Base-by-base conservation (phyloP, 176 grass and related monocot genomes). In the Hsuehochloa calcarea region DNA sequence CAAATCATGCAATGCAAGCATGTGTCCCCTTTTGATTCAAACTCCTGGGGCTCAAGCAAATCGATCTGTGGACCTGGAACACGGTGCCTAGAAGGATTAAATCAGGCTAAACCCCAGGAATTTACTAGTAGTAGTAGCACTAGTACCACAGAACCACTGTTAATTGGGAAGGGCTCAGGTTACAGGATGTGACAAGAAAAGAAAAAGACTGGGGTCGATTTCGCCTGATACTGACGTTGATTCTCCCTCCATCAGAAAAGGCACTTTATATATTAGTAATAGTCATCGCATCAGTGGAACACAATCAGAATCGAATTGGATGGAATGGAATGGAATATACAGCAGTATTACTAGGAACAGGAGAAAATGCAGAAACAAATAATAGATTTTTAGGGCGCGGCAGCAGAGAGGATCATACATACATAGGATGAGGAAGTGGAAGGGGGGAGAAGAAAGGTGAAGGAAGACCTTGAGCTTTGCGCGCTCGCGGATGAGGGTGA, bases 401-500 rank as follows among this genome's bases (percentile, higher is more conserved):
- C 78, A 3, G 80, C 9, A 6, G 50, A 43, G 8, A 71, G 27
- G 1, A 8, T 16, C 14, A 50, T 15, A 50, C 14, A 50, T 15
- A 50, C 31, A 34, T 34, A 34, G 31, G 31, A 34, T 34, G 61
- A 23, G 0, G 4, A 4, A 25, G 43, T 22, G 4, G 64, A 20
- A 15, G 19, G 9, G 5, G 10, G 5, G 3, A 1, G 1, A 31
- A 6, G 10, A 12, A 46, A 3, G 45, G 3, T 14, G 3, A 25
- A 82, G 19, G n/a, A 49, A 0, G 34, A 95, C 96, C 96, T 95
- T 98, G 55, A 98, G 93, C 90, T 95, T 98, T 70, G 93, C 93
- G 44, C 96, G 88, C 86, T 98, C 96, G 49, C 96, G 93, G 77
- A 98, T 98, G 60, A 98, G 91, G 77, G 96, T 98, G 78, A 98